Base-by-base conservation (phyloP, 1,139 yeast species). In the Candida buenavistaensis region DNA sequence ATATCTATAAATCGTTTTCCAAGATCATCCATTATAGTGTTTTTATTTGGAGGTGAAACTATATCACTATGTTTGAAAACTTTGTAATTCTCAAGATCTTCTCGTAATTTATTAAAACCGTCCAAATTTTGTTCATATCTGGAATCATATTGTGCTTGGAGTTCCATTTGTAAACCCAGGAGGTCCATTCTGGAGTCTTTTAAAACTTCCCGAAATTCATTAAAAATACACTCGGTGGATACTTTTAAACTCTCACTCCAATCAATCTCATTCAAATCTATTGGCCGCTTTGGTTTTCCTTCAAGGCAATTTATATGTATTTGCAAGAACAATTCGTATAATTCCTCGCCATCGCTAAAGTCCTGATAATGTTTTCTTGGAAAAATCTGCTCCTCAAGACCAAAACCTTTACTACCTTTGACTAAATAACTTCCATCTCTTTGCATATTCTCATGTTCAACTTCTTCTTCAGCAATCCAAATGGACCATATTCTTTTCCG, bases 41-140 rank as follows among this genome's bases (percentile, higher is more conserved):
- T 26, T 9, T 27, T n/a, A 19, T 23, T 19, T 28, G 35, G 8
- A 16, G 39, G 36, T 15, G 36, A 6, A 7, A 35, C 61, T 6
- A 69, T 41, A 32, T 68, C 72, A 2, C 67, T 54, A 43, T 70
- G 75, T 37, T 58, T 55, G 35, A 57, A 53, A 1, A 67, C 55
- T 1, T 45, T 32, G 6, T 57, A 47, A 3, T 42, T 26, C 5
- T 51, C 38, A 22, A 68, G 36, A 3, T 32, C 11, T 4, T 31
- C 23, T 3, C 52, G 27, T 6, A 67, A 35, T 4, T 28, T 16
- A 5, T 40, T 26, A 34, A 55, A 58, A n/a, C 37, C 45, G 2
- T 28, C 14, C 2, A 55, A 45, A 26, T 48, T 48, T 2, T 23
- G 17, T 31, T 57, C 52, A 39, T 56, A 67, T 30, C 53, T 51